Percentiles rank a stretch among this genome's conserved stretches.
phyloP scores from a whole-genome alignment of 768 basidiomycete genomes.

The Boletus sensibilis region DNA sequence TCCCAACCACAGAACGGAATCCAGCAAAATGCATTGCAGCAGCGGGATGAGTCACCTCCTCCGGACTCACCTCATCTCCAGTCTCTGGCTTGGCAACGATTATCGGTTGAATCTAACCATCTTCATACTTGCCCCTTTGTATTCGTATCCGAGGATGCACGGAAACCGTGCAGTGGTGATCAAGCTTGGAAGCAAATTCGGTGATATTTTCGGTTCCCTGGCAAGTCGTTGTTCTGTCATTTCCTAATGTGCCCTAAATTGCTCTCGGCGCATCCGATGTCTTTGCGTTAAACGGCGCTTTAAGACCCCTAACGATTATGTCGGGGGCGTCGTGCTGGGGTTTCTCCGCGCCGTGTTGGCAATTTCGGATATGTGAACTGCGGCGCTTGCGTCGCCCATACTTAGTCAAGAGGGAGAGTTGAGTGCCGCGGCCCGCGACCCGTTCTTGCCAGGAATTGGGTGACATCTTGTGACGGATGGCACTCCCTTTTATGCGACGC shows the following conservation, averaged over 20 bases:
- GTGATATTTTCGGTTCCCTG: no score
- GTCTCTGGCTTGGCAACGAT: no score
- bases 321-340: conserved; percentile 37
- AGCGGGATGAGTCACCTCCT: conserved; percentile 23
- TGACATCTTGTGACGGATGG: background rate
- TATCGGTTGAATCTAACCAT: no score
- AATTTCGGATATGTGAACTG: conserved; percentile 18
- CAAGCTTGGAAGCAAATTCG: no score
- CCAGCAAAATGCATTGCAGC: conserved; percentile 26
- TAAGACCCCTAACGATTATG: conserved; percentile 56
- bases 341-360: conserved; percentile 1
- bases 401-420: background rate
- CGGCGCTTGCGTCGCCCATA: conserved; percentile 24
- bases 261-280: background rate
- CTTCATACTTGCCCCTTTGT: no score
- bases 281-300: conserved; percentile 52
- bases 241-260: no score
- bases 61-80: conserved; percentile 15
- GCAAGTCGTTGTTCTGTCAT: no score
- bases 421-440: background rate
- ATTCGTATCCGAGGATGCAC: no score
- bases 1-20: conserved; percentile 6
- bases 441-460: background rate
- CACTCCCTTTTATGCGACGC: conserved; percentile 1
- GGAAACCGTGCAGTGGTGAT: no score